Base-by-base conservation (phyloP, 73 alveolate species). In the Paramecium caudatum region DNA sequence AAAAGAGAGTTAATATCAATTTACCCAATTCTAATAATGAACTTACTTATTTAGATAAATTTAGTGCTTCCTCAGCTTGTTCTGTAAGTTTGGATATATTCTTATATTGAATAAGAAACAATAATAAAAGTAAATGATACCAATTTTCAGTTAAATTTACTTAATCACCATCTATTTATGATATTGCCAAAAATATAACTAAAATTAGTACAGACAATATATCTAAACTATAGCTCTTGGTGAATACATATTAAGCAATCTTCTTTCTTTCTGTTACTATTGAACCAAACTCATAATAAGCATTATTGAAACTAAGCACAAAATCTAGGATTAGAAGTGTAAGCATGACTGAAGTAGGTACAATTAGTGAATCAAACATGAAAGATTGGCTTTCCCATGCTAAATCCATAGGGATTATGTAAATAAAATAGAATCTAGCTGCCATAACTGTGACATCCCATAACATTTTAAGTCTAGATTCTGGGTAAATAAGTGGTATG, bases 401-500 rank as follows among this genome's bases (percentile, higher is more conserved):
- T 27, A 74, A 45, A 43, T 74, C 88, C 45, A 74, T 37, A 6
- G 88, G 88, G 3, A 74, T 74, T 19, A 74, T 68, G 32, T 27
- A 74, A 3, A 74, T 74, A 39, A 74, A 74, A 74, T 74, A 74
- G 21, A 74, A 74, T 37, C 88, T n/a, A 2, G 65, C 88, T 4
- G 17, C 19, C 49, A 47, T 45, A 74, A 74, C 47, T 0, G 43
- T 16, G 8, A 47, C 39, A 45, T 74, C 88, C 88, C 88, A 74
- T 21, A 74, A 30, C 45, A 74, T 43, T 74, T 74, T 74, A 43
- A 16, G 43, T 74, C 55, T 41, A 2, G 88, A 37, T 41, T 74
- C 88, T 27, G 88, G 88, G 45, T 74, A 41, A 0, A 74, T 74
- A 41, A 74, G 43, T 74, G 88, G 88, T 21, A 74, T 74, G 36